Base-by-base conservation (phyloP, 2,329 filamentous ascomycete species). In the Colletotrichum australisinense region DNA sequence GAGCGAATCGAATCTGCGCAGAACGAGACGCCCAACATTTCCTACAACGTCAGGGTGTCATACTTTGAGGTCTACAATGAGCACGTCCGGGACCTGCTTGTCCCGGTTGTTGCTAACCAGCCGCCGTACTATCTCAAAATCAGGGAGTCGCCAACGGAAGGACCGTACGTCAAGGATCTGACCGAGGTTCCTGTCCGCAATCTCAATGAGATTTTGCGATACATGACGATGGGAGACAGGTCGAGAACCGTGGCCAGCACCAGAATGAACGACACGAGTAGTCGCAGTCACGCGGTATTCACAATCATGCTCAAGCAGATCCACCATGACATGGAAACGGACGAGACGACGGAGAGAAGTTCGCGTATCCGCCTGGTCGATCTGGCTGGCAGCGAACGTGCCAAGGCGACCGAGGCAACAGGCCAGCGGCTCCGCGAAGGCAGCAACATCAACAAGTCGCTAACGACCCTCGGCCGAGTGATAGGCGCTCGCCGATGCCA, bases 61-160 rank as follows among this genome's bases (percentile, higher is more conserved):
- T 99, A 99, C 85, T 98, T 99, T 80, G 97, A 99, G 82, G 97
- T 99, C 74, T 99, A 99, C 89, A 99, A 99, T 84, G 97, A 99
- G 85, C 97, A 98, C 83, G 97, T 99, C 63, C 94, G 97, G 72
- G 97, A 99, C 81, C 87, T 99, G 46, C 90, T 99, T 58, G 93
- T 95, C 0, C 94, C 95, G 12, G 89, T 93, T 32, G 80, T 86
- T 11, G 86, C 88, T 4, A 93, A 92, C 69, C 93, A 94, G 75
- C 88, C 94, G 5, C 94, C 95, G 1, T 93, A 97, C 81, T 98
- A 98, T 82, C 93, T 99, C 78, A 98, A 98, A 84, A 98, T 99
- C 79, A 93, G 97, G 79, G 97, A 99, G 85, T 97, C 95, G 22
- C 96, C 95, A 22, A 95, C 92, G 32, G 96, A 98, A 77, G 97